These are phyloP conservation scores for Boletellus ananiceps DNA, from an alignment of 768 basidiomycete species.

Conservation along the genomic window DNA sequence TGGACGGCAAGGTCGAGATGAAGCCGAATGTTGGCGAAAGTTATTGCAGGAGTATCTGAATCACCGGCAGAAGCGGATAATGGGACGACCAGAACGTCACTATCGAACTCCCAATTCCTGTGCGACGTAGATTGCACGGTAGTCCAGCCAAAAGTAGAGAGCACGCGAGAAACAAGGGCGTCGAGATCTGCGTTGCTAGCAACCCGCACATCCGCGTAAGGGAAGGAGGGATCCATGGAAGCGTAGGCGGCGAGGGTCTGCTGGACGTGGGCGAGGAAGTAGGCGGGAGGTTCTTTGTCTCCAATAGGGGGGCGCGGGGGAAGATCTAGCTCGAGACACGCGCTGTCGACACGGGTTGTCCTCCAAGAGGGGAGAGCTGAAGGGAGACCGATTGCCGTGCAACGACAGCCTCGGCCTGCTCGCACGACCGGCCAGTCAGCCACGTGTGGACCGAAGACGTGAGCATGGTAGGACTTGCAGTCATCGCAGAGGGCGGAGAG, in stretches of 20 bases:
- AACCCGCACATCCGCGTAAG: constrained; percentile 21
- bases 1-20: constrained; percentile 27
- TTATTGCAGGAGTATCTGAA: constrained; percentile 1
- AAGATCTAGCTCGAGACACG: constrained; percentile 16
- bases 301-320: constrained; percentile 31
- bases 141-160: constrained; percentile 42
- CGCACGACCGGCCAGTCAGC: constrained; percentile 53
- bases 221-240: constrained; percentile 34
- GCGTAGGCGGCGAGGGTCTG: constrained; percentile 47
- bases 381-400: constrained; percentile 28
- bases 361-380: constrained; percentile 7
- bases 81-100: constrained; percentile 24
- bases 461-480: constrained; percentile 47
- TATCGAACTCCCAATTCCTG: constrained; percentile 27
- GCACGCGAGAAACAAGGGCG: constrained; percentile 37
- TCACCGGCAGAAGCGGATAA: constrained; percentile 4
- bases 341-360: constrained; percentile 2
- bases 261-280: constrained; percentile 34
- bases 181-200: constrained; percentile 36
- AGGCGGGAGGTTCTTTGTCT: constrained; percentile 30
- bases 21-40: constrained; percentile 21
- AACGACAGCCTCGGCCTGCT: constrained; percentile 43
- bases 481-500: constrained; percentile 41
- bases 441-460: constrained; percentile 49
- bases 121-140: constrained; percentile 10